Percentiles rank a stretch among this genome's conserved stretches.
phyloP scores from a whole-genome alignment of 352 stramenopile species.

The Blastocystis sp. region DNA sequence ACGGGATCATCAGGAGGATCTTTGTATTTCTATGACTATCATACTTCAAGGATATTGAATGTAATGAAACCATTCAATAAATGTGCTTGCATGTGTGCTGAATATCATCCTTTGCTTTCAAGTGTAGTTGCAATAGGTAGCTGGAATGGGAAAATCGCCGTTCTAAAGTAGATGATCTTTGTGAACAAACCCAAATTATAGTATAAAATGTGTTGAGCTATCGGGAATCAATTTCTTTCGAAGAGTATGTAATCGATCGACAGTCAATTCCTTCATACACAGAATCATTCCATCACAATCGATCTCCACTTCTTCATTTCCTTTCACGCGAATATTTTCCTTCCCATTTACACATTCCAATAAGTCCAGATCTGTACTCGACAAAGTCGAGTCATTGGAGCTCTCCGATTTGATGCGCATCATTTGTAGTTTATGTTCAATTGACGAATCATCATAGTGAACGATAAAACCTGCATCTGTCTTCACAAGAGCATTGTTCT shows the following conservation, averaged over 20 bases:
- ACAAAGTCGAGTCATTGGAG: not conserved
- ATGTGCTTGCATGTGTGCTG: not conserved
- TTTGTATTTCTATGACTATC: constrained; percentile 32
- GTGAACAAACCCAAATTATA: not conserved
- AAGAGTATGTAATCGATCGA: not conserved
- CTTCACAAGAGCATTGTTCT: not conserved
- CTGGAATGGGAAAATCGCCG: constrained; percentile 33
- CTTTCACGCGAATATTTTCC: not conserved
- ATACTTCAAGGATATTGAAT: constrained; percentile 15
- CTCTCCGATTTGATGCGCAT: not conserved
- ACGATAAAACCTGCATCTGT: not conserved
- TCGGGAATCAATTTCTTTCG: not conserved
- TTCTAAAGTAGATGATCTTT: constrained; percentile 17
- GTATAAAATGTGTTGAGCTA: not conserved
- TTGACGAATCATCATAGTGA: not conserved
- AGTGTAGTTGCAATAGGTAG: constrained; percentile 37
- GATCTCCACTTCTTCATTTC: not conserved
- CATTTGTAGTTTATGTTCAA: not conserved
- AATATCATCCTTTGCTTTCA: constrained; percentile 6
- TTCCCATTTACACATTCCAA: not conserved
- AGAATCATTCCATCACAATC: not conserved
- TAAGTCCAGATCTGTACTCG: not conserved
- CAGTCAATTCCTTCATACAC: constrained; percentile 21
- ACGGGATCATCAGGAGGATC: not conserved
- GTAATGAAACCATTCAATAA: not conserved